Conservation (phyloP, 169 alveolate species). For the Eimeria sp. region DNA sequence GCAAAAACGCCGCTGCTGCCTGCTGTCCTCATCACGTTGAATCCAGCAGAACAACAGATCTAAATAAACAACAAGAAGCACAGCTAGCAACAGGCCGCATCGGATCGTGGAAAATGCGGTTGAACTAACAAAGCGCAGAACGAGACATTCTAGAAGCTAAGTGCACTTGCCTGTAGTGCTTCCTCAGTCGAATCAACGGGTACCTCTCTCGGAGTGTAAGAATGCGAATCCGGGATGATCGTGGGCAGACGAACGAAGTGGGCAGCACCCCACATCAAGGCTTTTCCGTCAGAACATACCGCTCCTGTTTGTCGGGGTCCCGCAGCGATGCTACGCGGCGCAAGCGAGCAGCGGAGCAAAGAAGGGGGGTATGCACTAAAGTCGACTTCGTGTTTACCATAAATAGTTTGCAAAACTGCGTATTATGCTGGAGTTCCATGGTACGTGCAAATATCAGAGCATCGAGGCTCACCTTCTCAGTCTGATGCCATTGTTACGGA, state of each 20-base stretch:
- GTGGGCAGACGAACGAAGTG: constrained; percentile 79
- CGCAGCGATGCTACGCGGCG: constrained; percentile 62
- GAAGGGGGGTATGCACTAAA: too few species aligned
- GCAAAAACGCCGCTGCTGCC: constrained; percentile 70
- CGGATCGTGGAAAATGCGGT: background rate
- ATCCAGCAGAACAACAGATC: constrained; percentile 82
- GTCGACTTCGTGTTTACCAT: background rate
- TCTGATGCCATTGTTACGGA: constrained; percentile 52
- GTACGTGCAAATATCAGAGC: background rate
- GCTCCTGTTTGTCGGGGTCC: constrained; percentile 83
- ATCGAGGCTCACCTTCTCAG: constrained; percentile 51
- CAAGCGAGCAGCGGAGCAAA: background rate
- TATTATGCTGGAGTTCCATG: background rate
- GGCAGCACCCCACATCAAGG: constrained; percentile 82
- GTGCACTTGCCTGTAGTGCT: constrained; percentile 50
- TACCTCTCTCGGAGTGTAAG: constrained; percentile 81
- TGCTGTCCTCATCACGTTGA: constrained; percentile 76
- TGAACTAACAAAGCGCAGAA: background rate
- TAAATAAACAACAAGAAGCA: constrained; percentile 10
- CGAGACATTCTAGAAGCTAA: background rate
- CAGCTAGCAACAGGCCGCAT: background rate
- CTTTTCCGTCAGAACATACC: constrained; percentile 79
- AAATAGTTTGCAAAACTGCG: background rate
- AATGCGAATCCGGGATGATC: constrained; percentile 75
- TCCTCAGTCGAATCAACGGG: constrained; percentile 33